Evolutionary conservation across 192 early-diverging fungal genomes (phyloP).

Genomic region (Podila epigama): DNA sequence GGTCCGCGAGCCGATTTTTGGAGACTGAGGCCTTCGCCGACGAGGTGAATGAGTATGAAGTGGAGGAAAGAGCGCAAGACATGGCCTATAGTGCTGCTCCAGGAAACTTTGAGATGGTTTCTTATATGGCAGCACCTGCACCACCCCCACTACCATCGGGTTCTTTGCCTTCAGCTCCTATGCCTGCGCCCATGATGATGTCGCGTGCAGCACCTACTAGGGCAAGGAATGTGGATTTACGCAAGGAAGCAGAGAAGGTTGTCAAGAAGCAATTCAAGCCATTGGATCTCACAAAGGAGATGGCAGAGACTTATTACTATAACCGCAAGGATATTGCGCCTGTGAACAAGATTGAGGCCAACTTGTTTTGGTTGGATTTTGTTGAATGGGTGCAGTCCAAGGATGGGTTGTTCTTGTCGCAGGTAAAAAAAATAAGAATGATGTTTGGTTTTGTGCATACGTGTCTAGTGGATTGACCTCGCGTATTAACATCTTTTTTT

Average conservation of each 20-base stretch:
- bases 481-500: no score
- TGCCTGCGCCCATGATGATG: background rate
- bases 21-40: no score
- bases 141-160: background rate
- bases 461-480: no score
- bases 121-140: background rate
- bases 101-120: background rate
- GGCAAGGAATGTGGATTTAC: background rate
- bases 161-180: background rate
- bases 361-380: slow-evolving; percentile 59
- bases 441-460: background rate
- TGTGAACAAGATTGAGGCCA: slow-evolving; percentile 3
- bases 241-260: background rate
- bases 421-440: slow-evolving; percentile 44
- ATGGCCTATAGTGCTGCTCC: no score
- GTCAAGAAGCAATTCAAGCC: slow-evolving; percentile 24
- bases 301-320: slow-evolving; percentile 50
- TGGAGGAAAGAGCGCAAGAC: no score
- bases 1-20: no score
- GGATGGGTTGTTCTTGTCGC: slow-evolving; percentile 45
- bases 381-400: slow-evolving; percentile 25
- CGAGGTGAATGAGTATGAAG: no score
- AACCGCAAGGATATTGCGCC: background rate
- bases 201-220: background rate
- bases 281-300: slow-evolving; percentile 45